Evolutionary conservation across 768 basidiomycete genomes (phyloP), one percentile per base, ranked within the genome.

Genomic region (Lactarius tabidus): DNA sequence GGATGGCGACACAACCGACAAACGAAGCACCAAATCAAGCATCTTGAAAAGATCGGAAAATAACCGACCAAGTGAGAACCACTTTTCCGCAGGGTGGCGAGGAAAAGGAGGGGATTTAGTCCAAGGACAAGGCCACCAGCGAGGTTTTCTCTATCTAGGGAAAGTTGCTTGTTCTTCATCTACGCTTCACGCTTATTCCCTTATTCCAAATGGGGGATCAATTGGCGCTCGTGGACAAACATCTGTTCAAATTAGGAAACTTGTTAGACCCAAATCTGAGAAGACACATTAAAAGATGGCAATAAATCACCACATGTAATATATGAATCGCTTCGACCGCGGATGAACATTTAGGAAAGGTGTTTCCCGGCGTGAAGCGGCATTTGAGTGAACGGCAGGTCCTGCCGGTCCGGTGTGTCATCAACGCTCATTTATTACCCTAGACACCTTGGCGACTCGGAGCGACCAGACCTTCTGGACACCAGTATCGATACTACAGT

Each of bases 381-480:
- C 15, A 28, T 15, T 17, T 31, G 28, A 53, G 52, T 45, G 53
- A 18, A 41, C 35, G 23, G 26, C 41, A 18, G n/a, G 15, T 48
- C 10, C 10, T n/a, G n/a, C n/a, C n/a, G n/a, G n/a, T n/a, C n/a
- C n/a, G n/a, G n/a, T n/a, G n/a, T n/a, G n/a, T n/a, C n/a, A n/a
- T n/a, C n/a, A n/a, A n/a, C n/a, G n/a, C n/a, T n/a, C n/a, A n/a
- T n/a, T n/a, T n/a, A n/a, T n/a, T n/a, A n/a, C n/a, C n/a, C n/a
- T n/a, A 23, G n/a, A n/a, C n/a, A 23, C 43, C n/a, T 45, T 23
- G 14, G n/a, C 23, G n/a, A 48, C 14, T 23, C 12, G 12, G 56
- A 81, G 75, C 59, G 83, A 82, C 90, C 89, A 92, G 60, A 91
- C 81, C 76, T 92, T 91, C 71, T 83, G 71, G 39, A 89, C 83